A percentile compares a stretch with the other conserved stretches of the same genome.
These are phyloP conservation scores for Venturia aucupariae DNA, from an alignment of 2,329 filamentous ascomycete species.

Conservation along the genomic window DNA sequence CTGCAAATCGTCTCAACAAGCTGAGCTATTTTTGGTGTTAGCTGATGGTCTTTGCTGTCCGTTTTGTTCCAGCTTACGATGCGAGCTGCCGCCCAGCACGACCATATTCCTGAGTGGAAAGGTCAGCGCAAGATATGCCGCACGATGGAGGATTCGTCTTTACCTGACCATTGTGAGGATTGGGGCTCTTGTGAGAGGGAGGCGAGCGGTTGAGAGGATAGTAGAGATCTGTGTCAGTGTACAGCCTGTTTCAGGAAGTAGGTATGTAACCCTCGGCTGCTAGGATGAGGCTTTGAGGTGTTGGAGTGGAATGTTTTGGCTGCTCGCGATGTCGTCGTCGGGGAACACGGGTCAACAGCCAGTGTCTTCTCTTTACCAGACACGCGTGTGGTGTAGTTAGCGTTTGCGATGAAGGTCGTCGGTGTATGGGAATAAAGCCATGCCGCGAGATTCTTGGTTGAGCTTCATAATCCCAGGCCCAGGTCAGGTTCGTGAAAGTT, in stretches of 20 bases:
- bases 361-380: neutral
- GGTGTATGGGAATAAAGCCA: neutral
- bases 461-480: neutral
- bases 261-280: neutral
- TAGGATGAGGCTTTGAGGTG: neutral
- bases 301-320: neutral
- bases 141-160: neutral
- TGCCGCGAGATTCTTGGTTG: neutral
- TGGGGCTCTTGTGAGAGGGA: neutral
- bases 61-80: constrained; percentile 38
- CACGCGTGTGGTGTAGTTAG: neutral
- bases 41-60: neutral
- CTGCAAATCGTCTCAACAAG: constrained; percentile 82
- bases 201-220: neutral
- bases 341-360: neutral
- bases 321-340: neutral
- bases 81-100: constrained; percentile 85
- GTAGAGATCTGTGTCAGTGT: neutral
- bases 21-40: constrained; percentile 36
- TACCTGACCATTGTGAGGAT: constrained; percentile 4
- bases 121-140: neutral
- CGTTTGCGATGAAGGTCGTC: neutral
- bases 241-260: neutral
- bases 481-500: neutral
- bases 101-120: constrained; percentile 58